phyloP scores from a whole-genome alignment of 139 green algal species.

The Auxenochlorella protothecoides region DNA sequence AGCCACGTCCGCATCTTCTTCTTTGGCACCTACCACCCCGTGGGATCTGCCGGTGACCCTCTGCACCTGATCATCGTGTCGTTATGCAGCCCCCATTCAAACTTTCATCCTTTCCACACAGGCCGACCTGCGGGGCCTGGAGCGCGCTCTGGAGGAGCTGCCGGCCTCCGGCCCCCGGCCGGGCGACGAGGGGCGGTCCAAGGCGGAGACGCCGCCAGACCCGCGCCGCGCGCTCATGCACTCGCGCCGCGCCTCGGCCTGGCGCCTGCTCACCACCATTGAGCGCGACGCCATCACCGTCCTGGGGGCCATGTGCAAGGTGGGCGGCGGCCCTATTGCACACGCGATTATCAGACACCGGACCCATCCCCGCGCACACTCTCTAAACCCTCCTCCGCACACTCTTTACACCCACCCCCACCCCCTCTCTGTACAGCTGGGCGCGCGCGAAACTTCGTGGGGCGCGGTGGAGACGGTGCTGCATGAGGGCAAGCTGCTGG shows the following conservation, averaged over 20 bases:
- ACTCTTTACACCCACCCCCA: no score
- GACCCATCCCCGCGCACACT: no score
- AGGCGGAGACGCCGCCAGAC: slow-evolving; percentile 27
- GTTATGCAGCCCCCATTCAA: no score
- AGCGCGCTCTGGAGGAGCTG: slow-evolving; percentile 43
- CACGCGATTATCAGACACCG: background rate
- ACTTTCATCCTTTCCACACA: background rate
- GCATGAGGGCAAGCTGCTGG: slow-evolving; percentile 77
- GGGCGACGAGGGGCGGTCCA: slow-evolving; percentile 1
- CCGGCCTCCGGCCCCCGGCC: background rate
- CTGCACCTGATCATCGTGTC: no score
- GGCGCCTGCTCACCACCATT: slow-evolving; percentile 35
- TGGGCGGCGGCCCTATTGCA: slow-evolving; percentile 14
- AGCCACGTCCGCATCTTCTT: no score
- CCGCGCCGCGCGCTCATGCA: slow-evolving; percentile 34
- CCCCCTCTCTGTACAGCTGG: slow-evolving; percentile 26
- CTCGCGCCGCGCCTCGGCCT: slow-evolving; percentile 19
- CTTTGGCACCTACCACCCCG: no score
- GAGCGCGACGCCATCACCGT: slow-evolving; percentile 76
- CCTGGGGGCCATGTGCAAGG: slow-evolving; percentile 80
- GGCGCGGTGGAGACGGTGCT: slow-evolving; percentile 54
- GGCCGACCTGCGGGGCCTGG: slow-evolving; percentile 48
- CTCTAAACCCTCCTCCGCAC: no score
- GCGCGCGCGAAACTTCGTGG: slow-evolving; percentile 39
- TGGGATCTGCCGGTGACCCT: no score